Evolutionary conservation across 768 basidiomycete genomes (phyloP).

Genomic region (Podaxis pistillaris): DNA sequence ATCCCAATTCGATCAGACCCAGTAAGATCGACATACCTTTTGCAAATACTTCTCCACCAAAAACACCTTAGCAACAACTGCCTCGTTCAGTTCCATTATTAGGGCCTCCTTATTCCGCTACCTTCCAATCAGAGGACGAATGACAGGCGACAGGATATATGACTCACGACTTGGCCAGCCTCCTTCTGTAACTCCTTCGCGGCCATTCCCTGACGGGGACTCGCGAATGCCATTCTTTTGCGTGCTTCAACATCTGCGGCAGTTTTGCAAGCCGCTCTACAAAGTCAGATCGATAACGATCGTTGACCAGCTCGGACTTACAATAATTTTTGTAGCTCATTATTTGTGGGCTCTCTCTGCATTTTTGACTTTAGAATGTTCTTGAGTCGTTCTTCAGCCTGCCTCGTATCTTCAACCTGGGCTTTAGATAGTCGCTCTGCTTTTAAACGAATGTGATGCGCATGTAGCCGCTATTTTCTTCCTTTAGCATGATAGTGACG

Average conservation of each 20-base stretch:
- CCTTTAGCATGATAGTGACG: neutral
- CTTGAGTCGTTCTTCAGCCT: neutral
- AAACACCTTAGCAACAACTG: conserved; percentile 2
- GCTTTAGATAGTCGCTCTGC: conserved; percentile 3
- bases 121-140: neutral
- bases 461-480: conserved; percentile 20
- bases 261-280: neutral
- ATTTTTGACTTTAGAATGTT: neutral
- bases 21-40: neutral
- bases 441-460: conserved; percentile 21
- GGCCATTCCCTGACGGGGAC: neutral
- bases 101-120: neutral
- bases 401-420: neutral
- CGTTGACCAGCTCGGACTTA: neutral
- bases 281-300: neutral
- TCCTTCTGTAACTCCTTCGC: conserved; percentile 11
- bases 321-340: neutral
- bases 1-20: neutral
- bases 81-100: neutral
- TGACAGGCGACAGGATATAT: neutral
- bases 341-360: neutral
- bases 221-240: neutral
- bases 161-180: neutral
- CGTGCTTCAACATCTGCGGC: neutral
- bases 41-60: neutral